Conservation (phyloP, 176 grass and related monocot genomes). For the Rhipidocladum racemiflorum region DNA sequence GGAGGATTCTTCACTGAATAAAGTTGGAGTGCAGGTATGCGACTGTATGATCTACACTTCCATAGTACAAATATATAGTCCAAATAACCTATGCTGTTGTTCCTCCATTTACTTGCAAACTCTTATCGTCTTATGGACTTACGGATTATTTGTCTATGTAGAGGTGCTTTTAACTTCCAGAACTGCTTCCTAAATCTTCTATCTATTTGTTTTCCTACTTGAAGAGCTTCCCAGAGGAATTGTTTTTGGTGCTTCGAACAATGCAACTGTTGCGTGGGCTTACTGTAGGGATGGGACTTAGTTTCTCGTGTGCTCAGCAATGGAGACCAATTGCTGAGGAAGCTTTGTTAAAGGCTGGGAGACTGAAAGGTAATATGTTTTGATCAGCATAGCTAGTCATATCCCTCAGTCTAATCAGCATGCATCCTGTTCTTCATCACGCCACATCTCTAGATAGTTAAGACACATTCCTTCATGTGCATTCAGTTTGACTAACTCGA, state of each 20-base stretch:
- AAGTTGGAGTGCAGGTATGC: constrained; percentile 73
- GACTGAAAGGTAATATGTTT: constrained; percentile 52
- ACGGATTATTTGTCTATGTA: neutral
- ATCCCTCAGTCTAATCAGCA: neutral
- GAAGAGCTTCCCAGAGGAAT: constrained; percentile 87
- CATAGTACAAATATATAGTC: neutral
- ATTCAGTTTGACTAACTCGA: constrained; percentile 16
- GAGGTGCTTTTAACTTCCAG: constrained; percentile 7
- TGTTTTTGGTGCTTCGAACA: constrained; percentile 83
- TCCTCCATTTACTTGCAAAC: constrained; percentile 22
- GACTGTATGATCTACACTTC: neutral
- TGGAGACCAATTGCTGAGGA: constrained; percentile 89
- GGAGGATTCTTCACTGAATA: constrained; percentile 71
- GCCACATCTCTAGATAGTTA: neutral
- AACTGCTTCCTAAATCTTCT: neutral
- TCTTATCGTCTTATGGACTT: neutral
- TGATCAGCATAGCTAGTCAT: neutral
- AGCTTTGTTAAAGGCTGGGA: constrained; percentile 73
- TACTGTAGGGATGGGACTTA: constrained; percentile 80
- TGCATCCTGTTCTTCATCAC: neutral
- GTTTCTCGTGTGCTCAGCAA: constrained; percentile 79
- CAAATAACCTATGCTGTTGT: neutral
- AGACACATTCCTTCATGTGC: neutral
- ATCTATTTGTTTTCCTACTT: constrained; percentile 3
- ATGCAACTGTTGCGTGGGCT: constrained; percentile 84